Evolutionary conservation across 2,329 filamentous ascomycete genomes (phyloP).

Genomic region (Botryotinia narcissicola): DNA sequence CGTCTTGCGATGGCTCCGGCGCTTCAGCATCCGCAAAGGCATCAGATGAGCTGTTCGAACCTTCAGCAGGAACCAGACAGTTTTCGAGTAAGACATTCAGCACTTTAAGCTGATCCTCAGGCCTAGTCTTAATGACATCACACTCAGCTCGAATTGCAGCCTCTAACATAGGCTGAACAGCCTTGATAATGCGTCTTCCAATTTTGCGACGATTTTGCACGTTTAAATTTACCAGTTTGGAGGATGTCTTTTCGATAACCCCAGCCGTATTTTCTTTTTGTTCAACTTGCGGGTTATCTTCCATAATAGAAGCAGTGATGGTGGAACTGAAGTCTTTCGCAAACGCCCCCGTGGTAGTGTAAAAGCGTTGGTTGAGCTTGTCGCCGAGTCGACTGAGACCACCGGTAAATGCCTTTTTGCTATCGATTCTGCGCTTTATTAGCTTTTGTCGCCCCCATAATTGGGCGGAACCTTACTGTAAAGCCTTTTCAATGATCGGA

Average conservation of each 20-base stretch:
- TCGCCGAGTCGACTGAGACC: slow-evolving; percentile 51
- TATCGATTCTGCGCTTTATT: slow-evolving; percentile 55
- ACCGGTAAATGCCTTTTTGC: slow-evolving; percentile 55
- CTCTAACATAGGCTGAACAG: slow-evolving; percentile 74
- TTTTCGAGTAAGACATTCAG: slow-evolving; percentile 71
- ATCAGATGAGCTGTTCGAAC: slow-evolving; percentile 15
- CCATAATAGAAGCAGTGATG: slow-evolving; percentile 50
- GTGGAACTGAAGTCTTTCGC: slow-evolving; percentile 55
- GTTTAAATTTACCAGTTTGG: slow-evolving; percentile 52
- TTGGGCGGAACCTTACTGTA: slow-evolving; percentile 60
- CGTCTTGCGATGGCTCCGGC: slow-evolving; percentile 42
- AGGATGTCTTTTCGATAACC: slow-evolving; percentile 37
- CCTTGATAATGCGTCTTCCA: slow-evolving; percentile 86
- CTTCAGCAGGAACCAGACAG: slow-evolving; percentile 46
- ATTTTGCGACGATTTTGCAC: slow-evolving; percentile 78
- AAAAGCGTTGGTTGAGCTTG: slow-evolving; percentile 53
- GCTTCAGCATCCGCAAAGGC: slow-evolving; percentile 40
- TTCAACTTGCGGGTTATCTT: slow-evolving; percentile 22
- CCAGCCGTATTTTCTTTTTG: slow-evolving; percentile 22
- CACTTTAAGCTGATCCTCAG: slow-evolving; percentile 68
- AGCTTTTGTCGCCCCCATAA: slow-evolving; percentile 38
- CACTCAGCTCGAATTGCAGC: slow-evolving; percentile 75
- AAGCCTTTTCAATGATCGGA: slow-evolving; percentile 76
- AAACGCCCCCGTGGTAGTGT: slow-evolving; percentile 57
- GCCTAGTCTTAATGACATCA: slow-evolving; percentile 69